Percentiles rank a stretch among this genome's conserved stretches.
Evolutionary conservation across 1,284 basidiomycete genomes (phyloP).

Genomic region (Naganishia sp.): DNA sequence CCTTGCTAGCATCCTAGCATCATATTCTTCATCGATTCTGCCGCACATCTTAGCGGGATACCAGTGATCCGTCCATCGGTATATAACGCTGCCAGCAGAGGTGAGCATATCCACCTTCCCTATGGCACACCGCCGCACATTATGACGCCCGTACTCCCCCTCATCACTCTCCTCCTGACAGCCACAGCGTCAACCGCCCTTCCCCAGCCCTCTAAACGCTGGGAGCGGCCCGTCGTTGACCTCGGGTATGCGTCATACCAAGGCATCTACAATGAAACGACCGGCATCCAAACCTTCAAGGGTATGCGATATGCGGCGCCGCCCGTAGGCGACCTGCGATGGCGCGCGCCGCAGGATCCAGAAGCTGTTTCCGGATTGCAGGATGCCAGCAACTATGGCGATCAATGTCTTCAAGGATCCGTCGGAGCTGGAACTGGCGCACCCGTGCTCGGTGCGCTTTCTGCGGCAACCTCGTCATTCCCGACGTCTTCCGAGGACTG

Average conservation of each 20-base stretch:
- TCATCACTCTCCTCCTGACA: background rate
- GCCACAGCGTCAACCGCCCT: background rate
- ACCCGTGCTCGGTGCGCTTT: background rate
- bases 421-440: background rate
- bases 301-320: slow-evolving; percentile 57
- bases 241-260: slow-evolving; percentile 56
- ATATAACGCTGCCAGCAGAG: no score
- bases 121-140: background rate
- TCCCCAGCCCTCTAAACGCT: slow-evolving; percentile 2
- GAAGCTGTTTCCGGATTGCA: background rate
- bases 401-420: slow-evolving; percentile 14
- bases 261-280: slow-evolving; percentile 47
- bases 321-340: slow-evolving; percentile 47
- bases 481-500: slow-evolving; percentile 49
- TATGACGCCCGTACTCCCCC: background rate
- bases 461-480: slow-evolving; percentile 18
- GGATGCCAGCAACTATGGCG: slow-evolving; percentile 14
- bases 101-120: no score
- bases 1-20: no score
- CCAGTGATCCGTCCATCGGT: no score
- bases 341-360: slow-evolving; percentile 26
- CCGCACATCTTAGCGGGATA: no score
- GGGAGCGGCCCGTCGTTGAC: slow-evolving; percentile 43
- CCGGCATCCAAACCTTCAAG: slow-evolving; percentile 52
- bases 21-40: no score